Conservation (phyloP, 2,329 filamentous ascomycete genomes). For the Rasamsonia emersonii region DNA sequence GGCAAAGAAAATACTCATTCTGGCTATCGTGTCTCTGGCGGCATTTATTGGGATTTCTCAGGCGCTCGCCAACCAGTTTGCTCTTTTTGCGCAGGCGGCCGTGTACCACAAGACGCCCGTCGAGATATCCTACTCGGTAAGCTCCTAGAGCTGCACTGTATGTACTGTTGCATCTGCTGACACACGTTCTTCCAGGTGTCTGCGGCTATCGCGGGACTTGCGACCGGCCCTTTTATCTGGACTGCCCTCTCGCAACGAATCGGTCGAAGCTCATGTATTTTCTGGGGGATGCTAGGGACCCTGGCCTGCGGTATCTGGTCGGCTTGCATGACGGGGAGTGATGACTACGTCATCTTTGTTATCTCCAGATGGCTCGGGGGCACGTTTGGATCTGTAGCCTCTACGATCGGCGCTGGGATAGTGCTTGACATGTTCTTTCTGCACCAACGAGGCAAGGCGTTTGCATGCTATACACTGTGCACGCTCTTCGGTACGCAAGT, state of each 20-base stretch:
- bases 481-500: conserved; percentile 9
- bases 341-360: conserved; percentile 14
- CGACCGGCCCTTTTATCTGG: conserved; percentile 15
- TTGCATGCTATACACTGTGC: conserved; percentile 10
- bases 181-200: too few relatives aligned
- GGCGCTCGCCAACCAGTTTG: conserved; percentile 7
- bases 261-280: conserved; percentile 12
- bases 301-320: conserved; percentile 16
- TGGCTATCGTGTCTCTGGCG: conserved; percentile 5
- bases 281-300: conserved; percentile 14
- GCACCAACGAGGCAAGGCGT: conserved; percentile 16
- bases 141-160: too few relatives aligned
- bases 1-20: conserved; percentile 5
- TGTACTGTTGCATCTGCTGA: too few relatives aligned
- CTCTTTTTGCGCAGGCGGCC: conserved; percentile 9
- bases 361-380: conserved; percentile 12
- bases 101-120: conserved; percentile 12
- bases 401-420: conserved; percentile 9
- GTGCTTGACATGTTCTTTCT: conserved; percentile 17
- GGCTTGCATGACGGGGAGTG: conserved; percentile 14
- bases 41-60: conserved; percentile 5
- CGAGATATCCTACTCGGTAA: conserved; percentile 11
- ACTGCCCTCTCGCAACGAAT: conserved; percentile 11
- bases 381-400: conserved; percentile 8
- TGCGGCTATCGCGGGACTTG: conserved; percentile 12